Percentiles rank a stretch among this genome's conserved stretches.
These are phyloP conservation scores for Primulina eburnea DNA, from an alignment of 257 asterid species.

Conservation along the genomic window DNA sequence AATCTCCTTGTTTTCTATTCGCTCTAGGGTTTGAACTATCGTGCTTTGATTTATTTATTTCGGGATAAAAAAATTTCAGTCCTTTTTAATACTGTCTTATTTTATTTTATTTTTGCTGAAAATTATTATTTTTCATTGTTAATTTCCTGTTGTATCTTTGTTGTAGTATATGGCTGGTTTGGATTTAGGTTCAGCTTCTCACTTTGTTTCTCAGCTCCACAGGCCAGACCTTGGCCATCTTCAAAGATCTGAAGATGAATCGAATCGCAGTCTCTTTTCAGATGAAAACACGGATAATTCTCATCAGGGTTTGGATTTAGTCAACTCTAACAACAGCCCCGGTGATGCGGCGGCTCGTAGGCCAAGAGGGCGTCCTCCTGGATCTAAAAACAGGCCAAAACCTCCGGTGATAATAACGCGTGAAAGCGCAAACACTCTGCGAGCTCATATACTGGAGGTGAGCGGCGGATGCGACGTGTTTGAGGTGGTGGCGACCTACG, in stretches of 20 bases:
- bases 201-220: slow-evolving; percentile 55
- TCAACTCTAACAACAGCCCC: slow-evolving; percentile 25
- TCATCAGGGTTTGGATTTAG: slow-evolving; percentile 28
- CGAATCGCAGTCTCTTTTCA: slow-evolving; percentile 34
- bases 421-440: slow-evolving; percentile 55
- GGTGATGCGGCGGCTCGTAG: slow-evolving; percentile 49
- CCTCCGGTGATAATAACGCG: slow-evolving; percentile 56
- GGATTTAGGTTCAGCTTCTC: slow-evolving; percentile 71
- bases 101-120: slow-evolving; percentile 6
- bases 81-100: slow-evolving; percentile 12
- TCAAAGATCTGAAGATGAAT: slow-evolving; percentile 41
- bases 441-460: slow-evolving; percentile 56
- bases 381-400: slow-evolving; percentile 51
- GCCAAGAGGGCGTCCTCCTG: slow-evolving; percentile 58
- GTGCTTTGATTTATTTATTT: slow-evolving; percentile 30
- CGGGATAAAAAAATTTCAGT: slow-evolving; percentile 12
- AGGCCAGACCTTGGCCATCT: slow-evolving; percentile 45
- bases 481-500: slow-evolving; percentile 44
- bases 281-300: slow-evolving; percentile 30
- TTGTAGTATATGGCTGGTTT: slow-evolving; percentile 59
- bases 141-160: neutral
- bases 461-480: slow-evolving; percentile 46
- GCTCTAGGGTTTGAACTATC: slow-evolving; percentile 46
- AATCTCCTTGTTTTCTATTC: slow-evolving; percentile 34
- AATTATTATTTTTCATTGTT: slow-evolving; percentile 15